Evolutionary conservation across 2,329 filamentous ascomycete genomes (phyloP), one percentile per base, ranked within the genome.

Genomic region (Nigrospora oryzae): DNA sequence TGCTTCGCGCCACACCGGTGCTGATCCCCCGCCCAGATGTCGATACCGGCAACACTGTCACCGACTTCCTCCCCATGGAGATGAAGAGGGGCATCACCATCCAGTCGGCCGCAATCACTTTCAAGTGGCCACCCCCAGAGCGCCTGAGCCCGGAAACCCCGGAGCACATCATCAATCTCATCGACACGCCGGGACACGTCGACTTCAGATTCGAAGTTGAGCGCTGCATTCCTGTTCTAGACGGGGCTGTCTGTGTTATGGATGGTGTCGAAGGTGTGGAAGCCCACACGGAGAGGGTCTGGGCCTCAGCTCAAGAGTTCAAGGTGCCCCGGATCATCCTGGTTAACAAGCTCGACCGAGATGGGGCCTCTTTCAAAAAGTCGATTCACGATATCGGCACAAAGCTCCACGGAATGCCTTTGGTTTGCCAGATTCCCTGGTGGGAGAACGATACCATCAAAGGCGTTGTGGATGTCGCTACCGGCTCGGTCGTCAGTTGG

Each of bases 201-300:
- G 93, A 98, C 62, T 98, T 98, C 56, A 89, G 91, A 1, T 97
- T 97, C 58, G 93, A 98, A 63, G 93, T 97, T 3, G 77, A 96
- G 52, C 81, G 93, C 12, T 97, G 91, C 31, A 71, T 97, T 7
- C 83, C 89, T 16, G 85, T 95, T 32, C 74, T 95, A 0, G 89
- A 95, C 59, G 89, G 89, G 5, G 89, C 89, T 2, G 83, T 95
- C n/a, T 95, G 89, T 57, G 90, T 95, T 56, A 80, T 95, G 8
- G 89, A 95, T 60, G 89, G 87, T 0, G 89, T 95, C 34, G 89
- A 91, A 49, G 89, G 89, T 1, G 93, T 98, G 17, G 93, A 98
- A 65, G 91, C 93, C 2, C 93, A 97, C 61, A 97, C 93, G 0
- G 93, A 98, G 62, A 84, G 95, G 55, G 93, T 98, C 3, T 98